Evolutionary conservation across 352 stramenopile species (phyloP).

Genomic region (Plasmopara viticola): DNA sequence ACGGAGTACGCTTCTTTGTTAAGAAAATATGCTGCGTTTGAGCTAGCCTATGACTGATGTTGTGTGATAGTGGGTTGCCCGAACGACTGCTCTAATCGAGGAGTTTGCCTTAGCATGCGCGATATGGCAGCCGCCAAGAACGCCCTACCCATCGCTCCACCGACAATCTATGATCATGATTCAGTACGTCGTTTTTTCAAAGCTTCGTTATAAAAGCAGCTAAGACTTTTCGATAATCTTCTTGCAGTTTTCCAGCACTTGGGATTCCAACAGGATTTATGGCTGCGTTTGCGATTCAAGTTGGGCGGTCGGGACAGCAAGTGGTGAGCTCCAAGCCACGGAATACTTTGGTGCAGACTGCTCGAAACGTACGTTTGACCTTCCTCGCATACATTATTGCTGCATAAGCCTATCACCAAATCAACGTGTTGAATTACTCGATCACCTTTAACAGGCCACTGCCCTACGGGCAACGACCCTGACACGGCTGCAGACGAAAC

Average conservation of each 20-base stretch:
- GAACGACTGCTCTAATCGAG: constrained; percentile 70
- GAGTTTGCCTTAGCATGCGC: constrained; percentile 77
- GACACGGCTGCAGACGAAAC: constrained; percentile 64
- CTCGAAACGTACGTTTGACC: constrained; percentile 44
- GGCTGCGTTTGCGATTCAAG: constrained; percentile 85
- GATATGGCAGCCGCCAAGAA: constrained; percentile 56
- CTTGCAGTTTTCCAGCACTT: constrained; percentile 53
- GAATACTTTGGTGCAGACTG: constrained; percentile 89
- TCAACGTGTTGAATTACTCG: background rate
- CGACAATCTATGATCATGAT: constrained; percentile 57
- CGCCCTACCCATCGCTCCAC: constrained; percentile 55
- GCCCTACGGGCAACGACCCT: constrained; percentile 78
- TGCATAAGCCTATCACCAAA: background rate
- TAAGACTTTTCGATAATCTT: constrained; percentile 1
- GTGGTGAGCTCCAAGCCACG: constrained; percentile 68
- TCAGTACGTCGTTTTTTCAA: constrained; percentile 23
- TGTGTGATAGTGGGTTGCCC: constrained; percentile 37
- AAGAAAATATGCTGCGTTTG: background rate
- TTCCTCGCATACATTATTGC: too few relatives aligned
- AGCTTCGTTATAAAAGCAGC: background rate
- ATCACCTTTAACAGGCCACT: constrained; percentile 45
- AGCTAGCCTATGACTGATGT: constrained; percentile 4
- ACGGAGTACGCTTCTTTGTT: constrained; percentile 31
- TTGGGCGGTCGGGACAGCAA: constrained; percentile 74
- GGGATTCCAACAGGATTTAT: constrained; percentile 89